phyloP scores from a whole-genome alignment of 371 early-diverging fungal species.

The Zopfochytrium polystomum region DNA sequence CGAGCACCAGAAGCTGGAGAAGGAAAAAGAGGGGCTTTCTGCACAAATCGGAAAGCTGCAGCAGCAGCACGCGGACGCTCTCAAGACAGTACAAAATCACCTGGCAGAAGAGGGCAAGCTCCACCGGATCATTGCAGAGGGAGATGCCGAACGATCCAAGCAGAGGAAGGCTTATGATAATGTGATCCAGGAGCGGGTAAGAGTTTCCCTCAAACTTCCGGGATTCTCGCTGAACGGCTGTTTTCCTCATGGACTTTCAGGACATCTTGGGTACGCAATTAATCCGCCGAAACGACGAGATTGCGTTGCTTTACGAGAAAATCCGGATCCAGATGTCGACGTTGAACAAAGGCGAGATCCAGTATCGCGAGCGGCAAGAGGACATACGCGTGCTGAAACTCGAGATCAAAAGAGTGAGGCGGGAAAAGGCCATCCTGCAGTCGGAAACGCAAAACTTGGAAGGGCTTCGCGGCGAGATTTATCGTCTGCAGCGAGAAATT shows the following conservation, averaged over 20 bases:
- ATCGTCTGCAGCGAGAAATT: conserved; percentile 44
- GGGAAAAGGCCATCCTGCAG: conserved; percentile 41
- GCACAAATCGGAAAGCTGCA: conserved; percentile 34
- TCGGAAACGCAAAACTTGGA: conserved; percentile 45
- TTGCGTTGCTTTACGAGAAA: conserved; percentile 41
- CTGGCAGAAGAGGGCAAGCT: conserved; percentile 42
- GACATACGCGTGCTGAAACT: conserved; percentile 45
- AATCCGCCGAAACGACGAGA: conserved; percentile 39
- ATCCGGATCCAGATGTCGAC: conserved; percentile 43
- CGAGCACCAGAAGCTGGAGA: conserved; percentile 39
- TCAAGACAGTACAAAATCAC: conserved; percentile 32
- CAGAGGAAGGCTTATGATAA: conserved; percentile 41
- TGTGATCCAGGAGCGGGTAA: conserved; percentile 40
- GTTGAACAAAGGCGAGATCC: conserved; percentile 44
- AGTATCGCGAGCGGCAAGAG: conserved; percentile 42
- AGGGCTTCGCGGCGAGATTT: conserved; percentile 37
- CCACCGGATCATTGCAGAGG: conserved; percentile 35
- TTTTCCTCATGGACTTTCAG: conserved; percentile 12
- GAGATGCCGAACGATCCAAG: conserved; percentile 34
- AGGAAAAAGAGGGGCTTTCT: conserved; percentile 40
- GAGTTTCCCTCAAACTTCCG: neutral
- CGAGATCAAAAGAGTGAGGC: conserved; percentile 41
- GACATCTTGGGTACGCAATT: conserved; percentile 40
- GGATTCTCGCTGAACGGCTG: neutral
- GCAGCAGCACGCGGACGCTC: conserved; percentile 34